phyloP scores from a whole-genome alignment of 805 yeast genomes.

The Brettanomyces anomalus region DNA sequence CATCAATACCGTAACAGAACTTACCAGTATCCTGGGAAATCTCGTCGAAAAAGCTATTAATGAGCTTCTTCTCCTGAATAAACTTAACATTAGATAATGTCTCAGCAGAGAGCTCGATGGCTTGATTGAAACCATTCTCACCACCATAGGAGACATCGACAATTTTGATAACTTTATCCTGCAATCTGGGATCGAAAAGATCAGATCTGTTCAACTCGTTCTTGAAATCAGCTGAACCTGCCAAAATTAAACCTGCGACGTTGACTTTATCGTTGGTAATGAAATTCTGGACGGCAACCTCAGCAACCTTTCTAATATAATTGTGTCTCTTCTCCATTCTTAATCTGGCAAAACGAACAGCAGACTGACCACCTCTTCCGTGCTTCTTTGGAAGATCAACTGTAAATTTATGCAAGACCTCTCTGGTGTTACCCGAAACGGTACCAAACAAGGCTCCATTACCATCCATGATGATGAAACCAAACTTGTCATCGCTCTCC shows the following conservation, averaged over 20 bases:
- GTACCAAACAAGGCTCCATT: conserved; percentile 95
- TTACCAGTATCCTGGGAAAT: conserved; percentile 96
- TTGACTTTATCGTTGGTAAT: conserved; percentile 91
- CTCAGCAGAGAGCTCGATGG: conserved; percentile 95
- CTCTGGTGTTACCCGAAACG: conserved; percentile 93
- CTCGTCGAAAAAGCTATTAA: conserved; percentile 89
- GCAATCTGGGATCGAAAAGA: conserved; percentile 84
- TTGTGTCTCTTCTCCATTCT: conserved; percentile 99
- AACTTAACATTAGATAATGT: conserved; percentile 94
- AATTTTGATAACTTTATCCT: conserved; percentile 76
- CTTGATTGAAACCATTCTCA: conserved; percentile 98
- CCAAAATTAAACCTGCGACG: conserved; percentile 89
- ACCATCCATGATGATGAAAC: conserved; percentile 99
- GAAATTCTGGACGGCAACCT: conserved; percentile 95
- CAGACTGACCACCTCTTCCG: conserved; percentile 99
- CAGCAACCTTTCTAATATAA: conserved; percentile 96
- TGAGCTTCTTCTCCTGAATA: conserved; percentile 95
- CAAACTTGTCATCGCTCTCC: conserved; percentile 93
- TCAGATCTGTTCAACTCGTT: conserved; percentile 90
- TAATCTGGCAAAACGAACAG: conserved; percentile 96
- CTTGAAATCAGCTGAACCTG: conserved; percentile 99
- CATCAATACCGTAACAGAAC: conserved; percentile 96
- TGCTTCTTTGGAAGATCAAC: conserved; percentile 99
- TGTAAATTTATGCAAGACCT: conserved; percentile 88
- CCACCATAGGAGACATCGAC: conserved; percentile 99